Base-by-base conservation (phyloP, 805 yeast species). In the Lachancea nothofagi region DNA sequence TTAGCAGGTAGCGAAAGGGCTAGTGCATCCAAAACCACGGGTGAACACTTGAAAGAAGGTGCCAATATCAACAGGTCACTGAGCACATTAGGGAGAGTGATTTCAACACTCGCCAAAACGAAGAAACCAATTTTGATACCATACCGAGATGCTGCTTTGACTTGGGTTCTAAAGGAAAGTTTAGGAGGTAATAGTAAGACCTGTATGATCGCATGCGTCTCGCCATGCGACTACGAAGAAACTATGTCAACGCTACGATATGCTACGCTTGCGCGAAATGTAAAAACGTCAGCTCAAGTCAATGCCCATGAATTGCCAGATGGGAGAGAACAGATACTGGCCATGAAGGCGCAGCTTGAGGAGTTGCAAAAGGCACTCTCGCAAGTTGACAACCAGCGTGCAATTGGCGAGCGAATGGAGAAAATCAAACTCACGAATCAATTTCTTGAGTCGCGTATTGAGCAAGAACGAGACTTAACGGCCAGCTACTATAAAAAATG, bases 181-280 rank as follows among this genome's bases (percentile, higher is more conserved):
- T 63, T 86, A 26, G 87, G 93, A 1, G 96, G 96, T 1, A 83
- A 83, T 53, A 80, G 93, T n/a, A 83, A 82, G 53, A 88, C 95
- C 0, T 80, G 81, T 1, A 77, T 87, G 83, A 73, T 87, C n/a
- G 93, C 93, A 15, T 86, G 94, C 56, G 69, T 87, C 0, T 78
- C 94, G 0, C 94, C 95, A 0, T 69, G 77, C 13, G 90, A 83
- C 51, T 80, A 76, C 57, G 89, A 83, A 15, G 95, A 85, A 51
- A 78, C 87, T 0, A 57, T 78, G 49, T 81, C 84, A 29, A 85
- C 95, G 0, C 62, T 85, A 42, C 67, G 88, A 45, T 85, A 85
- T 56, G 94, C 95, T 1, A 80, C 77, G 15, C 76, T 81, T 42
- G 90, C 87, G 2, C 82, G 83, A 55, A 67, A 69, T 47, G 83